Evolutionary conservation across 1,139 yeast species (phyloP), one percentile per base, ranked within the genome.

Genomic region (Geotrichum histeridarum): DNA sequence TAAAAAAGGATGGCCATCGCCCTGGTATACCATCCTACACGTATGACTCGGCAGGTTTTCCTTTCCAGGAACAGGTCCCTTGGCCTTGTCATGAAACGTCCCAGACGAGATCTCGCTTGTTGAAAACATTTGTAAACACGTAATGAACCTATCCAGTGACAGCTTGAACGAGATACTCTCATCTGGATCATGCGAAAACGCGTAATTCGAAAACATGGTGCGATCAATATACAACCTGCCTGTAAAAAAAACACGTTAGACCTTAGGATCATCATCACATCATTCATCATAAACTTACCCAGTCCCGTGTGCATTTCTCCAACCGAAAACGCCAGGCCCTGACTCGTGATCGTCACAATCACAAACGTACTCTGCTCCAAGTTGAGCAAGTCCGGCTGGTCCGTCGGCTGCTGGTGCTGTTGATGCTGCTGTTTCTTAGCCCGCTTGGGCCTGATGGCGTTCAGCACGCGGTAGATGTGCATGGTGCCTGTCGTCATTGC

Each of bases 1-100:
- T 1, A 81, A 74, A 55, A 89, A 79, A 0, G 94, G 91, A 6
- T 75, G 65, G 0, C 94, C 94, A 12, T 75, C 75, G 0, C 88
- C 78, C 47, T 73, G 69, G 60, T 79, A 80, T 4, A 76, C 70
- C 44, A 80, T 60, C 1, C 64, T 53, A 49, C 69, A 66, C 15
- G 63, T 55, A 30, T 54, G 50, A n/a, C 35, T 52, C n/a, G 45
- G 45, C 12, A 49, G 30, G 17, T 38, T 49, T 31, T 49, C 50
- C 8, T 45, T 44, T 2, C 46, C 49, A n/a, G 30, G 36, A 11
- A 18, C 43, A 11, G 45, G 5, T 8, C 42, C 51, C 4, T 35
- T 18, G 27, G 30, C 35, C 11, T 32, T n/a, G 14, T 22, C 46
- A n/a, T 17, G 12, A 11, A 36, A 6, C 8, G 41, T 22, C 12